Evolutionary conservation across 2,329 filamentous ascomycete genomes (phyloP).

Genomic region (Stagonosporopsis vannaccii): DNA sequence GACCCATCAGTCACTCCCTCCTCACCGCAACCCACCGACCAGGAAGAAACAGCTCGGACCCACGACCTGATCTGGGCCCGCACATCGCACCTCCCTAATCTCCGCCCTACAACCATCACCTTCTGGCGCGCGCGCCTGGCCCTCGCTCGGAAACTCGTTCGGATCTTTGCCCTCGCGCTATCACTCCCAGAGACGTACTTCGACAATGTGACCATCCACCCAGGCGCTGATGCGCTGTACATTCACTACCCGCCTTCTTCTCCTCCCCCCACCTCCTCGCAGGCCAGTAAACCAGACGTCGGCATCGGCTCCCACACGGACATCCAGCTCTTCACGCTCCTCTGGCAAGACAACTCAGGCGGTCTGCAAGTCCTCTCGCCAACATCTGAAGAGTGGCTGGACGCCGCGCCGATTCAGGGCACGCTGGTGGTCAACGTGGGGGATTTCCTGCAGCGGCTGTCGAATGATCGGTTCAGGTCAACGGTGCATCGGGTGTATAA

Average conservation of each 20-base stretch:
- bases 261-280: neutral
- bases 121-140: slow-evolving; percentile 60
- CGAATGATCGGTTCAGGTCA: slow-evolving; percentile 59
- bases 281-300: slow-evolving; percentile 28
- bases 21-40: neutral
- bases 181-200: slow-evolving; percentile 63
- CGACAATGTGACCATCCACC: slow-evolving; percentile 62
- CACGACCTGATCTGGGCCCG: slow-evolving; percentile 6
- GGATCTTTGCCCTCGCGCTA: slow-evolving; percentile 63
- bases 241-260: slow-evolving; percentile 30
- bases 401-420: slow-evolving; percentile 37
- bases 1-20: neutral
- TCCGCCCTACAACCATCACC: slow-evolving; percentile 55
- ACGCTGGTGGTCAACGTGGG: slow-evolving; percentile 51
- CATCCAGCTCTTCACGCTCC: slow-evolving; percentile 22
- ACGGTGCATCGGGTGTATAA: slow-evolving; percentile 52
- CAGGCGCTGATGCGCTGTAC: slow-evolving; percentile 47
- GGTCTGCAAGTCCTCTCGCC: slow-evolving; percentile 46
- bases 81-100: slow-evolving; percentile 48
- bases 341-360: slow-evolving; percentile 11
- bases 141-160: slow-evolving; percentile 60
- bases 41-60: neutral
- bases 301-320: slow-evolving; percentile 22
- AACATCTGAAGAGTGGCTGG: slow-evolving; percentile 44
- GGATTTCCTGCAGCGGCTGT: slow-evolving; percentile 64